phyloP scores from a whole-genome alignment of 1,284 basidiomycete species.

The Pseudozyma thailandica region DNA sequence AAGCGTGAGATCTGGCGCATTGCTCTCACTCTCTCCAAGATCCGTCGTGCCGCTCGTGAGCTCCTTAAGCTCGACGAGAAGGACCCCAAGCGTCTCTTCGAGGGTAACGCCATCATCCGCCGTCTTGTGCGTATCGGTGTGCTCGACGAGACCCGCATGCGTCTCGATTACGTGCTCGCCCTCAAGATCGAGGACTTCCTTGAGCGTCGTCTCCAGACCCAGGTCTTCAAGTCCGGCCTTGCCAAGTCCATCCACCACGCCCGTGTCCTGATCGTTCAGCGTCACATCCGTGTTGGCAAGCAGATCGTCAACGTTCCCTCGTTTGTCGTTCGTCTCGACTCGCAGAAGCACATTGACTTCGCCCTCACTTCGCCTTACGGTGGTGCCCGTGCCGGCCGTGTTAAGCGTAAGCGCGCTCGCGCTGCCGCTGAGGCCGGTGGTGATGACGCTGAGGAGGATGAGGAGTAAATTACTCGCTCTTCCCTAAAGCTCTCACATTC shows the following conservation, averaged over 20 bases:
- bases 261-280: constrained; percentile 94
- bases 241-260: constrained; percentile 99
- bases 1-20: constrained; percentile 99
- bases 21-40: constrained; percentile 94
- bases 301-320: constrained; percentile 99
- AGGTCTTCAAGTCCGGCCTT: constrained; percentile 98
- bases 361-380: constrained; percentile 97
- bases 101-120: constrained; percentile 98
- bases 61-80: constrained; percentile 99
- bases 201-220: constrained; percentile 97
- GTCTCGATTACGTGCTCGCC: constrained; percentile 90
- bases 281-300: constrained; percentile 98
- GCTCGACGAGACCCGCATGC: constrained; percentile 97
- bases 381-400: constrained; percentile 94
- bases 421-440: constrained; percentile 91
- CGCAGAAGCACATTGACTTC: constrained; percentile 91
- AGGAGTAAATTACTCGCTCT: constrained; percentile 41
- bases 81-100: constrained; percentile 99
- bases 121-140: constrained; percentile 99
- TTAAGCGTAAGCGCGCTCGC: constrained; percentile 97
- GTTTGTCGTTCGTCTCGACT: constrained; percentile 84
- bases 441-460: constrained; percentile 80
- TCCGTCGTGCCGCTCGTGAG: constrained; percentile 99
- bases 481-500: background rate
- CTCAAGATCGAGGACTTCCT: constrained; percentile 99